Evolutionary conservation across 371 early-diverging fungal genomes (phyloP).

Genomic region (Nematocida ironsii): DNA sequence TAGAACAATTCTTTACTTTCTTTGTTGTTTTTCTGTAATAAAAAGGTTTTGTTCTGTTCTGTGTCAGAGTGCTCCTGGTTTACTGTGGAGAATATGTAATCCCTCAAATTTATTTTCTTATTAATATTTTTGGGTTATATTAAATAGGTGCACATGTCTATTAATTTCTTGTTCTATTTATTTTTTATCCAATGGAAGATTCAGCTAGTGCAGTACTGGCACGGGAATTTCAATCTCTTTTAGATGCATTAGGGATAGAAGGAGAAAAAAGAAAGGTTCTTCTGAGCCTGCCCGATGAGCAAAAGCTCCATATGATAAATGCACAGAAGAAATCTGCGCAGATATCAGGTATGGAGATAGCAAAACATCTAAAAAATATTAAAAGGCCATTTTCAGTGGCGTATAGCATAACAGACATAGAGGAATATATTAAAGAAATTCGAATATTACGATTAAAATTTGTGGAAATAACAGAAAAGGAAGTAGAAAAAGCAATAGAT

Average conservation of each 20-base stretch:
- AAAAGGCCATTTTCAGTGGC: conserved; percentile 33
- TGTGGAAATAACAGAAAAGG: conserved; percentile 9
- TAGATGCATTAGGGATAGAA: conserved; percentile 27
- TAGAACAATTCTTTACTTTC: no score
- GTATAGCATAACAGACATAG: conserved; percentile 33
- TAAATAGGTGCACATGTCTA: not conserved
- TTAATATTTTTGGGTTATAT: not conserved
- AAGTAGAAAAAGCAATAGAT: not conserved
- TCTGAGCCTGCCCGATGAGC: conserved; percentile 15
- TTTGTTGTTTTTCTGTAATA: no score
- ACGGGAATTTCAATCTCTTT: conserved; percentile 23
- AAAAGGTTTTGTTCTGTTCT: no score
- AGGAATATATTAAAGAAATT: conserved; percentile 11
- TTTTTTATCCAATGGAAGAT: conserved; percentile 25
- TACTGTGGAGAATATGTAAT: not conserved
- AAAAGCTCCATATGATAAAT: conserved; percentile 29
- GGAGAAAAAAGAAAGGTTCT: conserved; percentile 18
- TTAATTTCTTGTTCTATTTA: conserved; percentile 31
- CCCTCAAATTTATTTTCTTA: not conserved
- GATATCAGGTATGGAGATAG: conserved; percentile 11
- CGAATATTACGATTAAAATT: not conserved
- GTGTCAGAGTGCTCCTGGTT: no score
- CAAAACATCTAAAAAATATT: not conserved
- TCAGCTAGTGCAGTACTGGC: not conserved
- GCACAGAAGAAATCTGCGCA: conserved; percentile 13